Evolutionary conservation across 768 basidiomycete species (phyloP), one percentile per base, ranked within the genome.

Genomic region (Panaeolus papilionaceus): DNA sequence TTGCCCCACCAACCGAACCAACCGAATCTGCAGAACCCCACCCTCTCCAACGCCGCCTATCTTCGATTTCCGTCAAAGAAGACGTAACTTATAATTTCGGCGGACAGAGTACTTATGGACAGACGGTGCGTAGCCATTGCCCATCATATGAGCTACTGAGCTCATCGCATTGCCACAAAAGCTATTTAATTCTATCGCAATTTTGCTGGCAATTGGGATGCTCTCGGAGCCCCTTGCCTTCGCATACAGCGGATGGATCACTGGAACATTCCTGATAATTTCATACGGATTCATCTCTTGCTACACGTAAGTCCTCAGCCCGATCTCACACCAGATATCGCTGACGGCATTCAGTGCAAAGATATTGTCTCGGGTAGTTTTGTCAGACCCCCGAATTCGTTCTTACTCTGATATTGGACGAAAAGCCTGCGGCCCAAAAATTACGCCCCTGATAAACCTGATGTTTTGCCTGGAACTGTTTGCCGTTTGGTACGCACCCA

Each of bases 371-470:
- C 81, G 81, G 61, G 84, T 96, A 23, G 93, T 96, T 63, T 73
- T 90, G 18, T 78, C 83, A 12, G 94, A 98, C 73, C 83, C 86
- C 8, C 85, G 82, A 5, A 73, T 96, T 38, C 86, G 87, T 28
- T 94, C 95, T 5, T 98, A 98, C 75, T 87, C 94, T 3, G 96
- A 98, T 74, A 92, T 98, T 69, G 95, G 92, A 33, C 85, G 87
- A 67, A 94, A 92, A 73, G 95, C 96, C 1, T 97, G 96, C 77
- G 96, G 96, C 1, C 83, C 85, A 8, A 84, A 83, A 54, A 91
- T 91, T 0, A 89, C 86, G 38, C 79, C 88, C 0, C 71, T 91
- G 33, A 91, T 93, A 64, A 89, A 88, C 69, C 64, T 84, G 7
- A 82, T 97, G 70, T 97, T 98, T 76, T 95, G 93, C 70, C 81